Base-by-base conservation (phyloP, 2,329 filamentous ascomycete species). In the Myriosclerotinia curreyana region DNA sequence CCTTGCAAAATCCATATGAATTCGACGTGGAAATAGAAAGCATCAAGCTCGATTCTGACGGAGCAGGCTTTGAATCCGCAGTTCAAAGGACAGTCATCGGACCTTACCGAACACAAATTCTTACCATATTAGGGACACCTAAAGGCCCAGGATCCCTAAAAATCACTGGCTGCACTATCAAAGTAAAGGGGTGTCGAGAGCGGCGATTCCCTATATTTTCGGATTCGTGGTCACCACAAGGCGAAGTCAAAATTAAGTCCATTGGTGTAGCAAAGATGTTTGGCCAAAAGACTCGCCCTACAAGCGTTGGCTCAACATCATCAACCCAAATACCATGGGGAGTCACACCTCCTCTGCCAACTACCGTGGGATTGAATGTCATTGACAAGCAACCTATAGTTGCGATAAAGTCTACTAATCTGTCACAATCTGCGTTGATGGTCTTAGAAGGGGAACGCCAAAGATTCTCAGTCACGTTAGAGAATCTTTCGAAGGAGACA, bases 1-100 rank as follows among this genome's bases (percentile, higher is more conserved):
- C 90, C 1, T 79, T 99, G 22, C 95, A 98, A 73, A 99, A 99
- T 71, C 92, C 93, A 0, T 97, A 92, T 70, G 94, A 98, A 66
- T 89, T 98, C 68, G 92, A 97, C 67, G 79, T 99, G 5, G 91
- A 96, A 62, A 87, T 99, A 42, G 92, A 98, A 74, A 88, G 86
- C 61, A 82, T 99, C 52, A 83, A 82, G 34, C 79, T 99, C 8
- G 87, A 92, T 66, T 85, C 87, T 12, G 86, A 90, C 66, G 92
- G 91, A 0, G 83, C 87, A 31, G 81, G 86, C 1, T 91, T 97
- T 64, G 84, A 88, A 62, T 87, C 89, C 0, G 77, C 83, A 8
- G 78, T 83, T 17, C 85, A 89, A 68, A 83, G 83, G 59, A 85
- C 89, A 5, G 73, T 89, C 9, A 82, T 99, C 59, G 91, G 91